phyloP scores from a whole-genome alignment of 176 grass and related monocot genomes.

The Metroxylon sagu region DNA sequence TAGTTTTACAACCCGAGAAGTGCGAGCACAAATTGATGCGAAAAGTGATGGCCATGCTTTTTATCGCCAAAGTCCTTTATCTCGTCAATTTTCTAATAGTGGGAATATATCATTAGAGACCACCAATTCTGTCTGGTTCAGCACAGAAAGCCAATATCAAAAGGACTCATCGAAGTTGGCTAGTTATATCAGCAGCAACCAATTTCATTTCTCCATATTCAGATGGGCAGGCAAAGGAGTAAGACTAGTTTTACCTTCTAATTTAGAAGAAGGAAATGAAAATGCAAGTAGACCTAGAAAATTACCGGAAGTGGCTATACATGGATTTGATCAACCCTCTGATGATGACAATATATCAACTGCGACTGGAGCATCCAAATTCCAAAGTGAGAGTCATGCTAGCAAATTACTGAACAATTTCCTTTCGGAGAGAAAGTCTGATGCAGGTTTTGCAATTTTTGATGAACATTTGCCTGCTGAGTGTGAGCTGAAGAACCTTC shows the following conservation, averaged over 20 bases:
- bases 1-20: conserved; percentile 20
- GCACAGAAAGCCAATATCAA: conserved; percentile 43
- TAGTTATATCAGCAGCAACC: conserved; percentile 31
- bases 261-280: conserved; percentile 29
- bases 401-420: conserved; percentile 31
- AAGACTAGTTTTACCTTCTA: conserved; percentile 48
- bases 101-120: conserved; percentile 25
- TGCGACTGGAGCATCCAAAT: conserved; percentile 38
- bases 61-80: conserved; percentile 43
- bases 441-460: conserved; percentile 26
- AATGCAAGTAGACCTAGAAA: conserved; percentile 27
- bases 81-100: conserved; percentile 43
- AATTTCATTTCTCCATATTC: conserved; percentile 88
- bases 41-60: conserved; percentile 37
- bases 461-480: conserved; percentile 19
- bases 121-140: conserved; percentile 11
- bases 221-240: conserved; percentile 82
- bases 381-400: conserved; percentile 30
- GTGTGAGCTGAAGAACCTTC: conserved; percentile 27
- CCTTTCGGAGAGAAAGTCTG: conserved; percentile 32
- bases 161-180: conserved; percentile 36
- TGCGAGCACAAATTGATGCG: conserved; percentile 22
- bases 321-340: conserved; percentile 43
- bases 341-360: conserved; percentile 61
- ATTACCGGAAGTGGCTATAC: conserved; percentile 77